Base-by-base conservation (phyloP, 1,284 basidiomycete species). In the Boletus hoseneyae region DNA sequence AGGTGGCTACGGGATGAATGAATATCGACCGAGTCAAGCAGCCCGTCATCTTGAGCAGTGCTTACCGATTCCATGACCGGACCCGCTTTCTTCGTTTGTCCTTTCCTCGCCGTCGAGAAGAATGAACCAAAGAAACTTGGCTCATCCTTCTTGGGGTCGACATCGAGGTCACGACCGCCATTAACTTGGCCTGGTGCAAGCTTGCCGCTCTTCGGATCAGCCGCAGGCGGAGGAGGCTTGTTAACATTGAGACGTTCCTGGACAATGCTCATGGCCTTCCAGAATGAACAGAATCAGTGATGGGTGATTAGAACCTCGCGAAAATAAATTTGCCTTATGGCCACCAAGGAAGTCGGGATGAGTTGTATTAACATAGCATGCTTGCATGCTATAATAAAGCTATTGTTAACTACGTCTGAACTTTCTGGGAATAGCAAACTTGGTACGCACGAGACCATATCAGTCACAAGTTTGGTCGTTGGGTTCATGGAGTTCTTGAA, bases 291-390 rank as follows among this genome's bases (percentile, higher is more conserved):
- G 39, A 46, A 30, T 56, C 21, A 57, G 37, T 21, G 42, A 39
- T 18, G 25, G 34, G 42, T 7, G 6, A 13, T 21, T 13, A 3
- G 42, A 34, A 16, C 16, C 19, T 34, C 35, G 45, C 42, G 42
- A 42, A 23, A 32, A 30, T 9, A n/a, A 19, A 59, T 61, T 37
- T 54, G 78, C 85, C 72, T 88, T 93, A 74, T 99, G 96, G 33
- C 96, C 97, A 56, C 85, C 91, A 67, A 99, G 80, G 74, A 98
- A 98, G 73, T 99, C 96, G 2, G 96, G 96, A 68, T 98, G 96
- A 3, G 94, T 97, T n/a, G 95, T 97, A 75, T 98, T 98, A 63
- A 99, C 87, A 68, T 97, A 97, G 68, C 92, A 94, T 35, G 94
- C 90, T 75, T 97, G 94, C 92, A 96, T 96, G 39, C 88, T 92